Conservation (phyloP, 495 filamentous ascomycete species). For the Rusavskia elegans region DNA sequence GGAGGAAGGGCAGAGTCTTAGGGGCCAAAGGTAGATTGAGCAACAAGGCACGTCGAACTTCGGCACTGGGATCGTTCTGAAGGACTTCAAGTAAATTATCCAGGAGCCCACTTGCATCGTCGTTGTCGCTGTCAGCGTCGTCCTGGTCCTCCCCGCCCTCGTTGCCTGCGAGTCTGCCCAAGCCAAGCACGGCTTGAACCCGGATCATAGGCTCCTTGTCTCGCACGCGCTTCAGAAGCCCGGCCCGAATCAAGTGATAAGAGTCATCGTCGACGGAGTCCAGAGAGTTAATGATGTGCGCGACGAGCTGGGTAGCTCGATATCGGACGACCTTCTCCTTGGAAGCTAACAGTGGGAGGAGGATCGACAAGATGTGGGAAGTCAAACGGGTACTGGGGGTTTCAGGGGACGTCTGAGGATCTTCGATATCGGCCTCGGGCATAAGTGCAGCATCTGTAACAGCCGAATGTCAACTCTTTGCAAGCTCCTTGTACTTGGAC, state of each 20-base stretch:
- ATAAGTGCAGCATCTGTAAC: slow-evolving; percentile 30
- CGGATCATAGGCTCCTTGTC: slow-evolving; percentile 89
- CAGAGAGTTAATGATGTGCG: slow-evolving; percentile 77
- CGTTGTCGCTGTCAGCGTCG: slow-evolving; percentile 45
- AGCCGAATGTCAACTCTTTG: slow-evolving; percentile 1
- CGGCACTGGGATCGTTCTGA: slow-evolving; percentile 87
- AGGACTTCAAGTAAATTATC: slow-evolving; percentile 80
- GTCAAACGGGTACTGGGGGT: slow-evolving; percentile 72
- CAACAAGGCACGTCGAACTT: slow-evolving; percentile 76
- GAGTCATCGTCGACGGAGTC: slow-evolving; percentile 81
- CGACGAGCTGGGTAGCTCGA: slow-evolving; percentile 73
- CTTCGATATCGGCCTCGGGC: slow-evolving; percentile 23
- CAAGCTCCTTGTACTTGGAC: neutral
- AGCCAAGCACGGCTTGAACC: slow-evolving; percentile 82
- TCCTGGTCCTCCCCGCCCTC: slow-evolving; percentile 58
- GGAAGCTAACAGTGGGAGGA: slow-evolving; percentile 54
- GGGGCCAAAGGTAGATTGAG: slow-evolving; percentile 75
- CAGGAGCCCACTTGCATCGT: slow-evolving; percentile 43
- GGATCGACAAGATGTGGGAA: slow-evolving; percentile 46
- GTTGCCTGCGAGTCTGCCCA: slow-evolving; percentile 72
- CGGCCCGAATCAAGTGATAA: slow-evolving; percentile 61
- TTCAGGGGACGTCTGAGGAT: slow-evolving; percentile 49
- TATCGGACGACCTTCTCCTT: slow-evolving; percentile 92
- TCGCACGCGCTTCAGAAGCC: slow-evolving; percentile 65
- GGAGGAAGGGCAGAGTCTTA: slow-evolving; percentile 70